Percentiles rank a stretch among this genome's conserved stretches.
Conservation (phyloP, 2,329 filamentous ascomycete species). For the Gremmenia infestans region DNA sequence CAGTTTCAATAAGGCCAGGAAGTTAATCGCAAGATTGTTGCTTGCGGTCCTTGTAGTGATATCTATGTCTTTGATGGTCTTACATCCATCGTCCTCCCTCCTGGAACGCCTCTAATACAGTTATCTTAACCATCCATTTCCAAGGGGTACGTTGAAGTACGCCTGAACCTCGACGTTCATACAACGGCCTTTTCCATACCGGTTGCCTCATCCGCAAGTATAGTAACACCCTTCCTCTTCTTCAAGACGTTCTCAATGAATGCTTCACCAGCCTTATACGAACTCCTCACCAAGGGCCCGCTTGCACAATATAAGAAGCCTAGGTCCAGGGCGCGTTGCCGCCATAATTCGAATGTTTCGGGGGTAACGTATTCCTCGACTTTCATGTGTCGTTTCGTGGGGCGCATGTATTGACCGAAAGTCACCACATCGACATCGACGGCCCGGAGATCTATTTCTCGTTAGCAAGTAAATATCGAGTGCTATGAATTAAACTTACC, state of each 20-base stretch:
- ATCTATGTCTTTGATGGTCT: too few species aligned
- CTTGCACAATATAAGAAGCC: slow-evolving; percentile 96
- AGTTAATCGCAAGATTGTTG: too few species aligned
- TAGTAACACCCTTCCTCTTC: slow-evolving; percentile 28
- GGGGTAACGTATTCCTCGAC: slow-evolving; percentile 94
- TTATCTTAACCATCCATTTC: too few species aligned
- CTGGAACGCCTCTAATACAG: too few species aligned
- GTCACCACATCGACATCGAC: slow-evolving; percentile 89
- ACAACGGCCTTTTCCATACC: slow-evolving; percentile 28
- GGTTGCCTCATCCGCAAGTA: slow-evolving; percentile 24
- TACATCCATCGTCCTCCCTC: too few species aligned
- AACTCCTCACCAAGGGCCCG: slow-evolving; percentile 86
- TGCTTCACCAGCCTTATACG: slow-evolving; percentile 95
- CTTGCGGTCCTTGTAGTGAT: too few species aligned
- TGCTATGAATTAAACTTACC: slow-evolving; percentile 41
- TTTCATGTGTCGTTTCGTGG: slow-evolving; percentile 95
- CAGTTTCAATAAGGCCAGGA: too few species aligned
- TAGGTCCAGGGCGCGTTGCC: slow-evolving; percentile 82
- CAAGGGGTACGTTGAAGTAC: slow-evolving; percentile 5
- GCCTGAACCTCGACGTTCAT: slow-evolving; percentile 7
- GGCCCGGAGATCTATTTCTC: slow-evolving; percentile 65
- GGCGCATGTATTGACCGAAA: slow-evolving; percentile 99
- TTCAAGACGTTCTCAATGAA: slow-evolving; percentile 95
- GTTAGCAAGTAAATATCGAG: slow-evolving; percentile 8
- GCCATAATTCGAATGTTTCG: slow-evolving; percentile 86